phyloP scores from a whole-genome alignment of 2,329 filamentous ascomycete species.

The Trichoderma lentiforme region DNA sequence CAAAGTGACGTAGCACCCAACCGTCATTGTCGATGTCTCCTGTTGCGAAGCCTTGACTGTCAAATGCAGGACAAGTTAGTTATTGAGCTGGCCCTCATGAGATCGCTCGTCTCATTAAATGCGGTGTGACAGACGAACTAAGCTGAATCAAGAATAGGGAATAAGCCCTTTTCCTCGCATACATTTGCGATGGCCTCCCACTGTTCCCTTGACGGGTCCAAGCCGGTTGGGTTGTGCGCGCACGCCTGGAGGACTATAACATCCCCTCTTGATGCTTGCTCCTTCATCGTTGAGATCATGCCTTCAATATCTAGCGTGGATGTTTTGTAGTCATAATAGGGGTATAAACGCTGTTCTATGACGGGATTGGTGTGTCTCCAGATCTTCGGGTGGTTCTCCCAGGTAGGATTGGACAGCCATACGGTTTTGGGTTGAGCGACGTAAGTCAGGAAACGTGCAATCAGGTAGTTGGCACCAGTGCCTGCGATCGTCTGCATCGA shows the following conservation, averaged over 20 bases:
- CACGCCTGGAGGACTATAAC: slow-evolving; percentile 38
- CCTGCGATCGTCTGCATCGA: too few species aligned
- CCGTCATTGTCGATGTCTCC: too few species aligned
- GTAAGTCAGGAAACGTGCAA: slow-evolving; percentile 26
- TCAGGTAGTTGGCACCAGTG: slow-evolving; percentile 35
- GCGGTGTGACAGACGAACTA: too few species aligned
- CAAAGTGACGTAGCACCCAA: too few species aligned
- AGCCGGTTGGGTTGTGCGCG: slow-evolving; percentile 39
- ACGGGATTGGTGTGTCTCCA: slow-evolving; percentile 26
- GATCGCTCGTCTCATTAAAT: too few species aligned
- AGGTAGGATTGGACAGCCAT: slow-evolving; percentile 20
- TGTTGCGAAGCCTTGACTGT: too few species aligned
- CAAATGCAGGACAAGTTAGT: too few species aligned
- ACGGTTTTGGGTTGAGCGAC: slow-evolving; percentile 18
- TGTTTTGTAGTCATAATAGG: slow-evolving; percentile 30
- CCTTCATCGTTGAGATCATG: slow-evolving; percentile 27
- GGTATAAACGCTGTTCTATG: slow-evolving; percentile 27
- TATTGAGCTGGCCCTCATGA: too few species aligned
- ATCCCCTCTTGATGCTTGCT: slow-evolving; percentile 27
- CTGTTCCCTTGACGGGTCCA: slow-evolving; percentile 34
- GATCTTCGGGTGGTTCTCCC: slow-evolving; percentile 49
- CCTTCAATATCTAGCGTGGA: slow-evolving; percentile 30
- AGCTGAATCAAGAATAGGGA: slow-evolving; percentile 33
- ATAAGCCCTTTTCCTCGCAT: slow-evolving; percentile 30
- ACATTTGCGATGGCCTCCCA: slow-evolving; percentile 34